Evolutionary conservation across 1,284 basidiomycete species (phyloP).

Genomic region (Cutaneotrichosporon curvatum): DNA sequence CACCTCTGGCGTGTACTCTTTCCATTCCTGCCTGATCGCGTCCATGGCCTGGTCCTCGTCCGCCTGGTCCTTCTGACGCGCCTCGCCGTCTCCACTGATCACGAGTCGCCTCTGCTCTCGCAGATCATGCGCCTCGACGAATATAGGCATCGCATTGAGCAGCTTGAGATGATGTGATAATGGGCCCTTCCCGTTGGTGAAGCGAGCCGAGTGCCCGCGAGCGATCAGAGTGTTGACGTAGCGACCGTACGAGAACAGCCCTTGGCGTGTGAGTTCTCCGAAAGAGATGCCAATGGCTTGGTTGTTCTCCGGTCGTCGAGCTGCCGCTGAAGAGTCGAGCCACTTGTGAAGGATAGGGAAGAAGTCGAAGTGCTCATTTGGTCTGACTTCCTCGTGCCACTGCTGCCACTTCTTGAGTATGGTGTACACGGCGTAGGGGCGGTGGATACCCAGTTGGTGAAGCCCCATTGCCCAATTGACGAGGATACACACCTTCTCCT

Average conservation of each 20-base stretch:
- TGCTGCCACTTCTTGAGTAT: slow-evolving; percentile 66
- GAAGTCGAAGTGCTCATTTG: slow-evolving; percentile 29
- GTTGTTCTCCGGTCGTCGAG: slow-evolving; percentile 56
- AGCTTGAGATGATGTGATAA: slow-evolving; percentile 35
- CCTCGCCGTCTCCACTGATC: slow-evolving; percentile 34
- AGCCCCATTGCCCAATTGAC: slow-evolving; percentile 81
- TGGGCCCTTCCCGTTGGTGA: slow-evolving; percentile 6
- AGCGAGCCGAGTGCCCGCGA: slow-evolving; percentile 51
- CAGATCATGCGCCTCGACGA: slow-evolving; percentile 38
- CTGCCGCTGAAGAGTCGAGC: slow-evolving; percentile 64
- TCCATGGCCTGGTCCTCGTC: slow-evolving; percentile 29
- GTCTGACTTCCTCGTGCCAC: slow-evolving; percentile 23
- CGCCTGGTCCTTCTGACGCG: slow-evolving; percentile 20
- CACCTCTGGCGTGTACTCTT: slow-evolving; percentile 41
- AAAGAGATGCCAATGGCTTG: slow-evolving; percentile 63
- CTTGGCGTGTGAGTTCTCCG: slow-evolving; percentile 67
- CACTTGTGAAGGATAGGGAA: slow-evolving; percentile 62
- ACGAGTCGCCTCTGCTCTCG: slow-evolving; percentile 36
- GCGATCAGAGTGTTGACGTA: slow-evolving; percentile 82
- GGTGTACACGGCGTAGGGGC: slow-evolving; percentile 71
- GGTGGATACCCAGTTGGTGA: slow-evolving; percentile 74
- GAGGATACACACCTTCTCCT: slow-evolving; percentile 64
- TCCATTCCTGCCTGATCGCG: slow-evolving; percentile 30
- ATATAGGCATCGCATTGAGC: slow-evolving; percentile 39
- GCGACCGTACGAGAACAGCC: slow-evolving; percentile 71